Percentiles rank a stretch among this genome's conserved stretches.
phyloP scores from a whole-genome alignment of 2,329 filamentous ascomycete species.

The Aspergillus piperis region DNA sequence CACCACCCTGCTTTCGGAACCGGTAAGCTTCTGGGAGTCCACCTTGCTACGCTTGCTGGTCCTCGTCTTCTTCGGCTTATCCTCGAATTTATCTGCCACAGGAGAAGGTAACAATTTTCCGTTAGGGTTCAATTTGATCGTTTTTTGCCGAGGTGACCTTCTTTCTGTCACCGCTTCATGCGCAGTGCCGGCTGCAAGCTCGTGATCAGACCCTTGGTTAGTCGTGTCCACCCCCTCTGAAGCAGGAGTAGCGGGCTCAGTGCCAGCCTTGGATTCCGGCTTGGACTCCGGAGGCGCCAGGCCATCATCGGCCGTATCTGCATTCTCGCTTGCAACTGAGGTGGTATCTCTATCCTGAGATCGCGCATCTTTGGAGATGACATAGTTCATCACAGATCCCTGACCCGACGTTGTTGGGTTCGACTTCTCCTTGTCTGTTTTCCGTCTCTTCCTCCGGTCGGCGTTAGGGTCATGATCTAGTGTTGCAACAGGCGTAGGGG shows the following conservation, averaged over 20 bases:
- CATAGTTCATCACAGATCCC: background rate
- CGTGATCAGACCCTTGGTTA: background rate
- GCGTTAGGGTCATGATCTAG: slow-evolving; percentile 38
- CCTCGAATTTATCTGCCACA: slow-evolving; percentile 20
- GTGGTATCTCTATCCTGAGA: background rate
- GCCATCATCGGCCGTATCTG: background rate
- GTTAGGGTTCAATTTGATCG: slow-evolving; percentile 45
- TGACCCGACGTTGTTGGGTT: background rate
- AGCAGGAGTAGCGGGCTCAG: too few species aligned
- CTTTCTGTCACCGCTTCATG: slow-evolving; percentile 1
- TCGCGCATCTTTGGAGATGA: background rate
- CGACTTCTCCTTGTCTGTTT: slow-evolving; percentile 24
- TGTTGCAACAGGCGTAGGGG: background rate
- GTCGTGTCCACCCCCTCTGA: background rate
- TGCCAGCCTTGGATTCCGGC: too few species aligned
- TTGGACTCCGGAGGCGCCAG: too few species aligned
- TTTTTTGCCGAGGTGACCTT: slow-evolving; percentile 56
- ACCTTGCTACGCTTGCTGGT: slow-evolving; percentile 39
- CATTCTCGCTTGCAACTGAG: too few species aligned
- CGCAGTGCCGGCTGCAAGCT: background rate
- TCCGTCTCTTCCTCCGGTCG: slow-evolving; percentile 40
- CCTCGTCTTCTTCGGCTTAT: slow-evolving; percentile 21
- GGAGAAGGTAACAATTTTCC: slow-evolving; percentile 48
- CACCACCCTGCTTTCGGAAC: slow-evolving; percentile 45
- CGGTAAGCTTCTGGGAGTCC: slow-evolving; percentile 36